These are phyloP conservation scores for Eimeria brunetti DNA, from an alignment of 169 alveolate species.

Conservation along the genomic window DNA sequence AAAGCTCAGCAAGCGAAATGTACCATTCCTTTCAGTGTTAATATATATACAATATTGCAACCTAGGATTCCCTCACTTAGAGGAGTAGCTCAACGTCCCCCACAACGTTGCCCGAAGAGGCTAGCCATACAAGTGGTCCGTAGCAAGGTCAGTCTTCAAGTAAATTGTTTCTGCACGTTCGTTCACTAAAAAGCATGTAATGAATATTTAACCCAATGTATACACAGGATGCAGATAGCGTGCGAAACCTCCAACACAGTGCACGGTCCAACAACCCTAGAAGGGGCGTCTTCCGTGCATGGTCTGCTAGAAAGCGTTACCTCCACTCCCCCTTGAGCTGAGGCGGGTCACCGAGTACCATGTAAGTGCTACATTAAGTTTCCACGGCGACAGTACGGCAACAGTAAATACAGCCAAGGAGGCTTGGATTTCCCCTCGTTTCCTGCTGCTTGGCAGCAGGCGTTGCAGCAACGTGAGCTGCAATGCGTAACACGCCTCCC, in stretches of 20 bases:
- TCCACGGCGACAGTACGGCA: not conserved
- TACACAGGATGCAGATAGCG: too few relatives aligned
- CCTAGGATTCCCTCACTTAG: not conserved
- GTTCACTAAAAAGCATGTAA: too few relatives aligned
- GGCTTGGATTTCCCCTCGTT: too few relatives aligned
- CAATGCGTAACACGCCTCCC: too few relatives aligned
- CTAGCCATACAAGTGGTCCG: too few relatives aligned
- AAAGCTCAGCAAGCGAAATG: not conserved
- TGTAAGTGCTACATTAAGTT: not conserved
- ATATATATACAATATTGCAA: not conserved
- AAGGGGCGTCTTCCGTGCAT: not conserved
- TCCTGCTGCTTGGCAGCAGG: too few relatives aligned
- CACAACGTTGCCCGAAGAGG: not conserved
- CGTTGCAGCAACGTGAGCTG: too few relatives aligned
- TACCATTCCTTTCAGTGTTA: not conserved
- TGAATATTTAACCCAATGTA: too few relatives aligned
- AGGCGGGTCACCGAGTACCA: not conserved
- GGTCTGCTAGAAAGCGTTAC: not conserved
- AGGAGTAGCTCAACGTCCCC: not conserved
- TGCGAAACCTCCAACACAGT: not conserved
- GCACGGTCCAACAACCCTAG: not conserved
- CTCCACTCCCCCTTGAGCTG: not conserved
- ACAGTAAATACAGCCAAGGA: too few relatives aligned
- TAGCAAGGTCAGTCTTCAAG: too few relatives aligned
- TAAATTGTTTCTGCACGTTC: too few relatives aligned